Conservation (phyloP, 768 basidiomycete genomes). For the Russula foetens region DNA sequence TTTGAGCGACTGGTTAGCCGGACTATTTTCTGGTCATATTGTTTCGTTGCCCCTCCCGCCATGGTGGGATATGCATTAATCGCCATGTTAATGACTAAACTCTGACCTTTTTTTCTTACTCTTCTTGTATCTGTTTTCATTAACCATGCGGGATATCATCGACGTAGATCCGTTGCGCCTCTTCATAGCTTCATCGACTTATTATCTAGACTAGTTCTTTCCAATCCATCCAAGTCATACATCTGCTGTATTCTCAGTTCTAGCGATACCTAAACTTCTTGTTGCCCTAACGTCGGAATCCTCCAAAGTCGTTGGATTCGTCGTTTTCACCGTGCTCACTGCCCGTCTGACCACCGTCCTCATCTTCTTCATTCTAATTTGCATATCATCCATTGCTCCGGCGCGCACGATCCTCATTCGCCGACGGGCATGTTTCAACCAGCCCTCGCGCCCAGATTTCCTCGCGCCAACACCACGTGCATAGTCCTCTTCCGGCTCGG, state of each 20-base stretch:
- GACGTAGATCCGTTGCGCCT: background rate
- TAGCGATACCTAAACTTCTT: background rate
- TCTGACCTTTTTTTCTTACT: constrained; percentile 26
- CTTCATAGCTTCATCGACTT: no score
- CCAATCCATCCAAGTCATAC: background rate
- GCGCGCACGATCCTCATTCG: background rate
- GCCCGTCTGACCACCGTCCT: background rate
- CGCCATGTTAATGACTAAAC: constrained; percentile 53
- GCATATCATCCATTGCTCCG: background rate
- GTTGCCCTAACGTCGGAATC: background rate
- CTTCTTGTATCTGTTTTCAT: background rate
- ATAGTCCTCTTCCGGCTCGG: constrained; percentile 9
- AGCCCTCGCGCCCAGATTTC: background rate
- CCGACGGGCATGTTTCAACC: background rate
- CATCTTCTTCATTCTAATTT: background rate
- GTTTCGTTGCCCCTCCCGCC: constrained; percentile 79
- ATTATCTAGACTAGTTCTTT: background rate
- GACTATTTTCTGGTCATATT: constrained; percentile 93
- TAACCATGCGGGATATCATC: background rate
- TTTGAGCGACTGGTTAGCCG: constrained; percentile 88
- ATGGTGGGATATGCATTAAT: constrained; percentile 71
- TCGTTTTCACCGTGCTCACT: background rate
- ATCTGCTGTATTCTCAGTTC: background rate
- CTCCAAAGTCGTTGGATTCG: background rate
- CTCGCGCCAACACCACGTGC: background rate